A percentile compares a stretch with the other conserved stretches of the same genome.
phyloP scores from a whole-genome alignment of 805 yeast species.

The Ogataea ganodermae region DNA sequence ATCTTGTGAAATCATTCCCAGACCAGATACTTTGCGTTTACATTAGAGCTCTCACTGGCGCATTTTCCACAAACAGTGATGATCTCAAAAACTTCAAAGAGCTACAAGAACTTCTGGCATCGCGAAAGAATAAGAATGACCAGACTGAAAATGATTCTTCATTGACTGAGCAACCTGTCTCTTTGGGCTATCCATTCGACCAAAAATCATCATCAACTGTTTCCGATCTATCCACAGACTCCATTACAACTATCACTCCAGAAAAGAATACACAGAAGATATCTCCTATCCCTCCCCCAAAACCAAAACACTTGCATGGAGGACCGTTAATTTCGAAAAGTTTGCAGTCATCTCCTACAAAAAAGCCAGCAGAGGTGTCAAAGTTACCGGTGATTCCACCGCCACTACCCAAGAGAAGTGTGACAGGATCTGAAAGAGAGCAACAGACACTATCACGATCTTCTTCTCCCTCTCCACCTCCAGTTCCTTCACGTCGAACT shows the following conservation, averaged over 20 bases:
- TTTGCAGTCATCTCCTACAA: slow-evolving; percentile 30
- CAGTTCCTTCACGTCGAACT: slow-evolving; percentile 15
- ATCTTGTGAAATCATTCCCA: slow-evolving; percentile 64
- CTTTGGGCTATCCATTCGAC: background rate
- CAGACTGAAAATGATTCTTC: background rate
- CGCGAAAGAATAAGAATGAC: background rate
- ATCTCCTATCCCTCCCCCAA: slow-evolving; percentile 49
- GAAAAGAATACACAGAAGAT: slow-evolving; percentile 13
- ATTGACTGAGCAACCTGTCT: background rate
- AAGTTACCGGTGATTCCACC: slow-evolving; percentile 4
- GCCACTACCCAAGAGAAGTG: slow-evolving; percentile 14
- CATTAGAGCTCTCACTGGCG: slow-evolving; percentile 72
- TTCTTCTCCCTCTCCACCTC: slow-evolving; percentile 17
- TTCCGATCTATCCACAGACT: slow-evolving; percentile 9
- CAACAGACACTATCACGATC: slow-evolving; percentile 2
- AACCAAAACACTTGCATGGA: slow-evolving; percentile 45
- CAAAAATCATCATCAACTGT: slow-evolving; percentile 19
- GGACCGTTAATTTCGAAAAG: slow-evolving; percentile 19
- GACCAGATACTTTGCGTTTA: slow-evolving; percentile 70
- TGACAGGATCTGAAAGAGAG: slow-evolving; percentile 1
- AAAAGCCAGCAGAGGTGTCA: slow-evolving; percentile 5
- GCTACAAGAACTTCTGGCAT: slow-evolving; percentile 21
- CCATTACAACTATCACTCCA: slow-evolving; percentile 6
- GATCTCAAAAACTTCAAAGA: slow-evolving; percentile 34
- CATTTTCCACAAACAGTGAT: slow-evolving; percentile 57